Evolutionary conservation across 495 filamentous ascomycete species (phyloP), one percentile per base, ranked within the genome.

Genomic region (Trichocladium antarcticum): DNA sequence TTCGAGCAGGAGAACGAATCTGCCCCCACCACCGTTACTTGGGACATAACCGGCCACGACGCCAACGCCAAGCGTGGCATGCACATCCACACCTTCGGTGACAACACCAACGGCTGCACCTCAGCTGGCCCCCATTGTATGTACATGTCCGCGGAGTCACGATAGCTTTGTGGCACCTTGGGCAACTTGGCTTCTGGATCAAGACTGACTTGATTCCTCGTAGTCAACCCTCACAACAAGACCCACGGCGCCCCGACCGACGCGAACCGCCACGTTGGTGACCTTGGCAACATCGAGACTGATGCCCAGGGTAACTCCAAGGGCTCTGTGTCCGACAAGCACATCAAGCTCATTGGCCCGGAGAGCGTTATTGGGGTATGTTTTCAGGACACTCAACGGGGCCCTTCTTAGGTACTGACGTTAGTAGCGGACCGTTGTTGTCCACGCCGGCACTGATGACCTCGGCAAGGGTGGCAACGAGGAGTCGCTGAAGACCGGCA

Each of bases 61-160:
- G 63, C 89, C 72, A 96, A 93, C 60, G 90, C 92, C 61, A 79
- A 90, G 82, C 88, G 93, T 74, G 92, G 84, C 69, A 83, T 95
- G 77, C 93, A 97, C 77, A 82, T 97, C 63, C 92, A 97, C 75
- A 84, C 92, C 72, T 98, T 95, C 63, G 92, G 93, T 68, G 92
- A 96, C 80, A 97, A 96, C 78, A 96, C 93, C 76, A 98, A 97
- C 72, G 92, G 93, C 68, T 98, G 92, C 82, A 97, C 92, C 49
- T 89, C 84, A 50, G 92, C 92, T 44, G 92, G 92, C 37, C 89
- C 92, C 59, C 92, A 98, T 72, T 97, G 87, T 92, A 79, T 62
- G 84, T 70, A 7, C 31, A 24, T 22, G 29, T 5, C 8, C 21
- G 29, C 14, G n/a, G 24, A 1, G 17, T 16, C 1, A 31, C 20